A percentile compares a stretch with the other conserved stretches of the same genome.
Conservation (phyloP, 2,329 filamentous ascomycete species). For the Coniochaeta ligniaria region DNA sequence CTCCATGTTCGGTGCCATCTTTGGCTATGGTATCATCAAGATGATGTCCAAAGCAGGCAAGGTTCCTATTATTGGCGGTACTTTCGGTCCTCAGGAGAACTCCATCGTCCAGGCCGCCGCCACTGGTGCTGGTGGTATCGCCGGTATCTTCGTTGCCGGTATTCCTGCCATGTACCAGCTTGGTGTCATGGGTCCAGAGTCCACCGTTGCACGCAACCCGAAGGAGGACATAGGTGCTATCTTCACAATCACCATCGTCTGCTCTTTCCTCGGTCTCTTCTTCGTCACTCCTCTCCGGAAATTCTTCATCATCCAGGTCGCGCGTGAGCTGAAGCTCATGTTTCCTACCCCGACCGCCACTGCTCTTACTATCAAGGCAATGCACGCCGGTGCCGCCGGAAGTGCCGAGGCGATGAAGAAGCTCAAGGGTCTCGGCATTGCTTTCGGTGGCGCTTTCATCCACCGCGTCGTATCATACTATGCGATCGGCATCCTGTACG, state of each 20-base stretch:
- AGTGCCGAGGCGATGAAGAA: slow-evolving; percentile 44
- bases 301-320: slow-evolving; percentile 50
- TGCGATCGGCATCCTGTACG: slow-evolving; percentile 49
- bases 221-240: slow-evolving; percentile 40
- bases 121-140: slow-evolving; percentile 46
- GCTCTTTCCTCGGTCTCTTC: slow-evolving; percentile 46
- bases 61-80: slow-evolving; percentile 44
- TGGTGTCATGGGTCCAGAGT: slow-evolving; percentile 25
- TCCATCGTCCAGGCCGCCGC: slow-evolving; percentile 48
- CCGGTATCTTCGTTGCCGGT: slow-evolving; percentile 46
- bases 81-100: slow-evolving; percentile 51
- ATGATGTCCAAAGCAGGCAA: slow-evolving; percentile 33
- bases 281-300: slow-evolving; percentile 45
- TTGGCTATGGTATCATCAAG: slow-evolving; percentile 49
- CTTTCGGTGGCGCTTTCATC: slow-evolving; percentile 39
- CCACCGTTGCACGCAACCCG: slow-evolving; percentile 26
- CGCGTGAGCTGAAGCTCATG: slow-evolving; percentile 46
- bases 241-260: slow-evolving; percentile 41
- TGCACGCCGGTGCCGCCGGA: slow-evolving; percentile 47
- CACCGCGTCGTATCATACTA: slow-evolving; percentile 51
- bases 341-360: slow-evolving; percentile 54
- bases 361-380: slow-evolving; percentile 50
- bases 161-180: slow-evolving; percentile 50
- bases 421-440: slow-evolving; percentile 41
- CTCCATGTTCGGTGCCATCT: slow-evolving; percentile 40